Evolutionary conservation across 2,329 filamentous ascomycete species (phyloP).

Genomic region (Canariomyces notabilis): DNA sequence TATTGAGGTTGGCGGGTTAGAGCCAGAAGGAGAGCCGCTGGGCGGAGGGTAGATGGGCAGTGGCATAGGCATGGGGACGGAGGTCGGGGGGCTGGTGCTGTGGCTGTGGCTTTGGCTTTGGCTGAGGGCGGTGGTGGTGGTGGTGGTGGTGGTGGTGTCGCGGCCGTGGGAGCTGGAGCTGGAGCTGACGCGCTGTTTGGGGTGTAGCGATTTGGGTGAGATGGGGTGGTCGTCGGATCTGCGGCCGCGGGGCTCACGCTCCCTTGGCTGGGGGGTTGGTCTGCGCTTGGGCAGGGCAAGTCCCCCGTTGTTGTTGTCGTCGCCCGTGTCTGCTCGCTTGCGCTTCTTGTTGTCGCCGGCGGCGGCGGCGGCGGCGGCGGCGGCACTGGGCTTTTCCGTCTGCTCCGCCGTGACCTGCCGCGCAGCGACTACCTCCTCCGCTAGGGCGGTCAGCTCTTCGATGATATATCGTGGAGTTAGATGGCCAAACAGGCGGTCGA

Average conservation of each 20-base stretch:
- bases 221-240: constrained; percentile 16
- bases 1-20: background rate
- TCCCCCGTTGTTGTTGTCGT: constrained; percentile 19
- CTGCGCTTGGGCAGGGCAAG: constrained; percentile 18
- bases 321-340: constrained; percentile 53
- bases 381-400: constrained; percentile 7
- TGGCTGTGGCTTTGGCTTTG: constrained; percentile 3
- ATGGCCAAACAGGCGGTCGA: constrained; percentile 81
- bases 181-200: constrained; percentile 8
- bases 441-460: constrained; percentile 69
- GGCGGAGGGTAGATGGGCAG: background rate
- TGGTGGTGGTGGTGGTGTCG: constrained; percentile 19
- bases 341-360: constrained; percentile 43
- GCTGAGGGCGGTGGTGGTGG: too few relatives aligned
- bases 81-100: constrained; percentile 1
- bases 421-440: constrained; percentile 60
- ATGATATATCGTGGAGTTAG: constrained; percentile 78
- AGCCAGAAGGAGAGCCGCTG: background rate
- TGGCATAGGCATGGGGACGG: constrained; percentile 5
- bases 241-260: too few relatives aligned
- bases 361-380: constrained; percentile 1
- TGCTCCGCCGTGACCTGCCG: constrained; percentile 33
- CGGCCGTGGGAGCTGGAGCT: constrained; percentile 4
- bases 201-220: constrained; percentile 9
- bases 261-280: constrained; percentile 13